phyloP scores from a whole-genome alignment of 225 moss, liverwort and hornwort species.

The Polytrichum commune region DNA sequence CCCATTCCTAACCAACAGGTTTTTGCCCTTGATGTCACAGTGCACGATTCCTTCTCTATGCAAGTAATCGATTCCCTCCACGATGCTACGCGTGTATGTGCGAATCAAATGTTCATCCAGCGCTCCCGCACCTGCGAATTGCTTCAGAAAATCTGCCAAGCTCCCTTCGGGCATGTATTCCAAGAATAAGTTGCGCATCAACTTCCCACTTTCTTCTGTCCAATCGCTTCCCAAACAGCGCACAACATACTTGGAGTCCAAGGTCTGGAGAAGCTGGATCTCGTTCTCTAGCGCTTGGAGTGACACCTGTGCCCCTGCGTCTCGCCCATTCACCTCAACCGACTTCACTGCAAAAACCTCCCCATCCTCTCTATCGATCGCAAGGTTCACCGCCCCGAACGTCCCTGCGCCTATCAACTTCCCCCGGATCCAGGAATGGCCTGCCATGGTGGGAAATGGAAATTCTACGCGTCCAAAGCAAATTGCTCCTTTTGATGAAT shows the following conservation, averaged over 20 bases:
- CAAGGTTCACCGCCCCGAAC: conserved; percentile 65
- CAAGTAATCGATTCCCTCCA: conserved; percentile 51
- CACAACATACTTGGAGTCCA: conserved; percentile 46
- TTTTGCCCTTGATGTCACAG: conserved; percentile 69
- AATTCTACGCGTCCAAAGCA: too few relatives aligned
- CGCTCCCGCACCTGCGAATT: conserved; percentile 46
- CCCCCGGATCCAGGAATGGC: conserved; percentile 50
- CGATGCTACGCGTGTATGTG: conserved; percentile 52
- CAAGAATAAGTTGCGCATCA: conserved; percentile 55
- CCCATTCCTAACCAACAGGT: conserved; percentile 51
- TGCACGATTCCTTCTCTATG: conserved; percentile 48
- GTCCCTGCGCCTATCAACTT: conserved; percentile 59
- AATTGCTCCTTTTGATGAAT: too few relatives aligned
- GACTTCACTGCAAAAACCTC: conserved; percentile 66
- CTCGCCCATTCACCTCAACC: conserved; percentile 35
- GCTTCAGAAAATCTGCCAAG: conserved; percentile 56
- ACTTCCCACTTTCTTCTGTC: conserved; percentile 42
- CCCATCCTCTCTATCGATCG: conserved; percentile 43
- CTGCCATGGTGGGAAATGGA: not conserved
- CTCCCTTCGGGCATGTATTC: conserved; percentile 67
- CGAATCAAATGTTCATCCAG: conserved; percentile 51
- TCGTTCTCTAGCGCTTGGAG: conserved; percentile 61
- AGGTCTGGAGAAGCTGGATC: conserved; percentile 40
- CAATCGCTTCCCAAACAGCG: conserved; percentile 47
- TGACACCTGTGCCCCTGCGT: conserved; percentile 24